Conservation (phyloP, 2,329 filamentous ascomycete species). For the Epichloe sibirici region DNA sequence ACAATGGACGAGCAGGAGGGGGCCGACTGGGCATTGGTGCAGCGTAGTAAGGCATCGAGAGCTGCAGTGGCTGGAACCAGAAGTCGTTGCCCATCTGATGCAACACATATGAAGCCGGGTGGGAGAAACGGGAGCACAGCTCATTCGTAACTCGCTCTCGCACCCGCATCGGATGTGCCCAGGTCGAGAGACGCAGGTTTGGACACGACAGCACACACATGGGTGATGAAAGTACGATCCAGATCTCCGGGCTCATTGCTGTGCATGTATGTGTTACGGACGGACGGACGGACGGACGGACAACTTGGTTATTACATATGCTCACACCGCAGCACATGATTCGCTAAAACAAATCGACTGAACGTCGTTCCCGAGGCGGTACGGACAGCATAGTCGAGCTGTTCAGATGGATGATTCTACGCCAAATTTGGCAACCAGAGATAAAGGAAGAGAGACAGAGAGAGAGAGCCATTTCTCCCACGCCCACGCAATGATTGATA, state of each 20-base stretch:
- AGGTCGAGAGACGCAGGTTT: background rate
- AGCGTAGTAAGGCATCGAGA: constrained; percentile 6
- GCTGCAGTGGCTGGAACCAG: constrained; percentile 9
- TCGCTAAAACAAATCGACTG: background rate
- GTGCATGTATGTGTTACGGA: background rate
- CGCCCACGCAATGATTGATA: too few relatives aligned
- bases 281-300: background rate
- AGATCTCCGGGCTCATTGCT: constrained; percentile 4
- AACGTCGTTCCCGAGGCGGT: background rate
- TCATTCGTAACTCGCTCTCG: background rate
- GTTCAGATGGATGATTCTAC: background rate
- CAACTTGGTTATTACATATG: background rate
- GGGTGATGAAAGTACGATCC: constrained; percentile 3
- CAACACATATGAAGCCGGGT: background rate
- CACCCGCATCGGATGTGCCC: background rate
- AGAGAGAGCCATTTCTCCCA: too few relatives aligned
- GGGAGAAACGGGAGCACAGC: background rate
- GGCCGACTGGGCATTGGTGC: constrained; percentile 5
- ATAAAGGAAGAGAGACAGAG: background rate
- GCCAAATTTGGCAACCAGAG: background rate
- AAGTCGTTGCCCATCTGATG: background rate
- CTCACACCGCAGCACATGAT: background rate
- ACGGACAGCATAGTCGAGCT: background rate
- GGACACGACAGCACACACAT: background rate
- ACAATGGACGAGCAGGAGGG: background rate